phyloP scores from a whole-genome alignment of 164 flowering plant species.

The Umbilicus rupestris region DNA sequence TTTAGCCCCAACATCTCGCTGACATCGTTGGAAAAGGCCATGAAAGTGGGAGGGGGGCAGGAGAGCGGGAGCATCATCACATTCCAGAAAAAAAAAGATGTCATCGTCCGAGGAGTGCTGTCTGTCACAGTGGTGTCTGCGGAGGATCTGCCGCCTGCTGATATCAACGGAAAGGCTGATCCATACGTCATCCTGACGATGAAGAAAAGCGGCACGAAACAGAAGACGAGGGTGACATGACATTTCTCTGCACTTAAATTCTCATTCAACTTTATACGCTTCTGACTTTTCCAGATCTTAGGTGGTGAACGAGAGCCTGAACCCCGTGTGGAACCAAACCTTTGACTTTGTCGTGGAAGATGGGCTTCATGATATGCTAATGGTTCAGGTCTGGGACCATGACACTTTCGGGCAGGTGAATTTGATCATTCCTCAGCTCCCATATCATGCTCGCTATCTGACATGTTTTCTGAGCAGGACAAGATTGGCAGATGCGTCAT shows the following conservation, averaged over 20 bases:
- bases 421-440: too few relatives aligned
- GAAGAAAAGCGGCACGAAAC: conserved; percentile 67
- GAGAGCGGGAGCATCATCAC: conserved; percentile 16
- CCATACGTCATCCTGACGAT: conserved; percentile 65
- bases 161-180: conserved; percentile 88
- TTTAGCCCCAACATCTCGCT: conserved; percentile 40
- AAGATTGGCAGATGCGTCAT: conserved; percentile 72
- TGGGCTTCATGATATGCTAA: conserved; percentile 83
- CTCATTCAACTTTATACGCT: too few relatives aligned
- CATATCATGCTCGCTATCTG: too few relatives aligned
- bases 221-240: conserved; percentile 70
- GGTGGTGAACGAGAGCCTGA: conserved; percentile 70
- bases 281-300: too few relatives aligned
- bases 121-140: conserved; percentile 92
- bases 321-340: conserved; percentile 97
- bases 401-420: conserved; percentile 91
- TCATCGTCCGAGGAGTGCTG: conserved; percentile 86
- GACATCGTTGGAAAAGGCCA: conserved; percentile 83
- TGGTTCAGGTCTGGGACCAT: conserved; percentile 81
- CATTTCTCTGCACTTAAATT: too few relatives aligned
- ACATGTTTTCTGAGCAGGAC: conserved; percentile 40
- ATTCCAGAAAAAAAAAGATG: conserved; percentile 41
- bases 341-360: conserved; percentile 98
- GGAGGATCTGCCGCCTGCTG: conserved; percentile 72
- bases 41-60: conserved; percentile 41